phyloP scores from a whole-genome alignment of 1,284 basidiomycete species.

The Waitea zeae region DNA sequence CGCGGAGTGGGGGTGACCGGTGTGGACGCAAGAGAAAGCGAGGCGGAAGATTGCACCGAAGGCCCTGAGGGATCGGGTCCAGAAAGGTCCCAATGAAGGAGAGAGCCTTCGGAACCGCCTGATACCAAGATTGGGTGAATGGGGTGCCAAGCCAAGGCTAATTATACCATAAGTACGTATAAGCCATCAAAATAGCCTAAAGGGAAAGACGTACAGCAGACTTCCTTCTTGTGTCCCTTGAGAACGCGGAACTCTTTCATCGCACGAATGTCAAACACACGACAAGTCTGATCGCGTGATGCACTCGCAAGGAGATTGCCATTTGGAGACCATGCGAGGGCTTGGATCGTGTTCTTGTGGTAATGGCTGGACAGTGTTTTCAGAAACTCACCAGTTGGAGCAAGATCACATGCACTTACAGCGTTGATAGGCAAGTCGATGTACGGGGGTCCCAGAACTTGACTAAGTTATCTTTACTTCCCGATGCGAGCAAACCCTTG shows the following conservation, averaged over 20 bases:
- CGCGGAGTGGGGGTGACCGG: conserved; percentile 34
- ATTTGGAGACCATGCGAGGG: conserved; percentile 83
- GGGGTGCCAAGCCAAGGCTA: conserved; percentile 91
- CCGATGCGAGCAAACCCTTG: conserved; percentile 86
- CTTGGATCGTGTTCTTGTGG: conserved; percentile 95
- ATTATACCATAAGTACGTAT: not conserved
- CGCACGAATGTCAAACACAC: conserved; percentile 95
- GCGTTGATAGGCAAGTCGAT: conserved; percentile 70
- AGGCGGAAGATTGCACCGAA: conserved; percentile 17
- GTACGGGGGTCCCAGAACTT: conserved; percentile 98
- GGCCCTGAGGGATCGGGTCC: conserved; percentile 16
- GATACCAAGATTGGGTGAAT: conserved; percentile 84
- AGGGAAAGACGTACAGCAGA: conserved; percentile 64
- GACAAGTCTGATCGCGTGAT: conserved; percentile 84
- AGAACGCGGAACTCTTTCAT: conserved; percentile 90
- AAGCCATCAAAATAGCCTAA: conserved; percentile 1
- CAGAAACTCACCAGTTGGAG: conserved; percentile 1
- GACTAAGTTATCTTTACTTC: conserved; percentile 94
- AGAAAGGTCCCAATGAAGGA: conserved; percentile 84
- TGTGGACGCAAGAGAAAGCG: conserved; percentile 17
- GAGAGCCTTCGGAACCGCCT: conserved; percentile 85
- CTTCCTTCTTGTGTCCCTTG: conserved; percentile 94
- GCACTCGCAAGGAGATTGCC: conserved; percentile 90
- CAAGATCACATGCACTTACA: conserved; percentile 34
- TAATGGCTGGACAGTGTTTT: conserved; percentile 47